Evolutionary conservation across 768 basidiomycete species (phyloP).

Genomic region (Pluteus cervinus): DNA sequence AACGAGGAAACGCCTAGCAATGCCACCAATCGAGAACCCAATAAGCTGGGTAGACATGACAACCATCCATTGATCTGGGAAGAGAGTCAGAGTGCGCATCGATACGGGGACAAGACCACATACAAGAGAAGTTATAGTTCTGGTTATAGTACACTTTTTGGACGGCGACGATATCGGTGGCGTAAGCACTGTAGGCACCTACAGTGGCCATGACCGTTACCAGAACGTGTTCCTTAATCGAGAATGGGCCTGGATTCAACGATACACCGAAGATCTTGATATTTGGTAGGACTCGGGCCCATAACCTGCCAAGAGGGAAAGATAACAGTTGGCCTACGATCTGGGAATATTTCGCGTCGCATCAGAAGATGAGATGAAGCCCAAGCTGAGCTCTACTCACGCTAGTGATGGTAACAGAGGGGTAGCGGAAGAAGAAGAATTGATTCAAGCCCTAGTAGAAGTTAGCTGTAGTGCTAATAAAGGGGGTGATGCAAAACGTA

Average conservation of each 20-base stretch:
- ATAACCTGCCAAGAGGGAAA: constrained; percentile 58
- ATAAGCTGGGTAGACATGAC: constrained; percentile 74
- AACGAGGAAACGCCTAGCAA: constrained; percentile 72
- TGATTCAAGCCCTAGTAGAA: constrained; percentile 51
- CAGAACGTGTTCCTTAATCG: constrained; percentile 69
- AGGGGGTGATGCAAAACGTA: constrained; percentile 12
- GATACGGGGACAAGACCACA: constrained; percentile 13
- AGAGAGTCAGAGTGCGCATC: constrained; percentile 5
- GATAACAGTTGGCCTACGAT: constrained; percentile 66
- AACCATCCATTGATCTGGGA: constrained; percentile 71
- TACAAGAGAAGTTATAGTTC: constrained; percentile 52
- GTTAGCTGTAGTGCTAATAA: not conserved
- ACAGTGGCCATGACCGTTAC: constrained; percentile 46
- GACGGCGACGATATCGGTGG: constrained; percentile 73
- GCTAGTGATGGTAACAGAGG: constrained; percentile 53
- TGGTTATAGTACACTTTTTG: constrained; percentile 70
- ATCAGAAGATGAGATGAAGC: not conserved
- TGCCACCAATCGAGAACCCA: constrained; percentile 74
- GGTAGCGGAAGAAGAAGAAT: constrained; percentile 75
- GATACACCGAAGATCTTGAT: constrained; percentile 44
- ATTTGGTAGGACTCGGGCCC: constrained; percentile 50
- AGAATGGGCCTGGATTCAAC: constrained; percentile 66
- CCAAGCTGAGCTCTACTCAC: constrained; percentile 30
- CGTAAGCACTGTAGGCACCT: constrained; percentile 53
- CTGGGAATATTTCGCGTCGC: constrained; percentile 14